Evolutionary conservation across 2,329 filamentous ascomycete genomes (phyloP).

Genomic region (Aspergillus latus): DNA sequence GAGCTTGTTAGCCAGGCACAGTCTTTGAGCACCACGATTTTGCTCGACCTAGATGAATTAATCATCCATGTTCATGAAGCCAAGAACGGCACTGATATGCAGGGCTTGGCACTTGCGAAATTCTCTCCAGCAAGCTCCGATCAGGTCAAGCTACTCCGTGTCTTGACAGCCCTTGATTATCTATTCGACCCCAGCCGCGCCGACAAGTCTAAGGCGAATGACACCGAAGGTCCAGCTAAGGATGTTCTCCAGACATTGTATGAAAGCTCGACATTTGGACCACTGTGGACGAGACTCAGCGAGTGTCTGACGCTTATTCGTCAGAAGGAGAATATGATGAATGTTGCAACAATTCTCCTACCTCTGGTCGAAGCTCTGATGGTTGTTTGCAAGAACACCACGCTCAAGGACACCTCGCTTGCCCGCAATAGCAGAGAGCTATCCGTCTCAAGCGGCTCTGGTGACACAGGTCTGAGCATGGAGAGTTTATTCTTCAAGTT

Average conservation of each 20-base stretch:
- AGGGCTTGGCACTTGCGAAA: constrained; percentile 88
- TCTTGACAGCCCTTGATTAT: constrained; percentile 91
- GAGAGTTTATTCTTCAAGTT: constrained; percentile 94
- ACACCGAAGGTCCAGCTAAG: constrained; percentile 63
- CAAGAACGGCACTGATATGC: constrained; percentile 86
- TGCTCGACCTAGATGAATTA: constrained; percentile 79
- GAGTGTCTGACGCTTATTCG: constrained; percentile 84
- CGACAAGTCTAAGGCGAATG: constrained; percentile 53
- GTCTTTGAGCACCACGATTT: constrained; percentile 77
- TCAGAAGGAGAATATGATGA: constrained; percentile 91
- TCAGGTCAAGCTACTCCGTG: constrained; percentile 90
- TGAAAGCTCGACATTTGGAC: constrained; percentile 84
- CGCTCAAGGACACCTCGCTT: constrained; percentile 65
- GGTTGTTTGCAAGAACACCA: constrained; percentile 99
- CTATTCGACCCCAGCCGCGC: constrained; percentile 78
- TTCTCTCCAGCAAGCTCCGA: constrained; percentile 96
- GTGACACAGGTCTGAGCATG: constrained; percentile 69
- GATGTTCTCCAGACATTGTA: constrained; percentile 86
- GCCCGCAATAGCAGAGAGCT: constrained; percentile 62
- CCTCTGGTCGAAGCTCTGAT: constrained; percentile 95
- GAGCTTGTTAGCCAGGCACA: constrained; percentile 89
- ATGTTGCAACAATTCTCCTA: constrained; percentile 91
- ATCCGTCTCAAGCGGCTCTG: constrained; percentile 70
- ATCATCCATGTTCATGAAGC: constrained; percentile 84
- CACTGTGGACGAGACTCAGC: constrained; percentile 89